Percentiles rank a stretch among this genome's conserved stretches.
These are phyloP conservation scores for Dictyostelium discoideum DNA, from an alignment of 78 protist genomes.

Conservation along the genomic window dicty_2.7 NC_007088.5:2092001-2092500, in stretches of 20 bases:
- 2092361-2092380: not conserved
- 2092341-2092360: slow-evolving; percentile 4
- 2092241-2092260: not conserved
- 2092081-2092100: not conserved
- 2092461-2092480: not conserved
- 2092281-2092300: not conserved
- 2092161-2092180: not conserved
- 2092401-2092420: not conserved
- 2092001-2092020: too few relatives aligned
- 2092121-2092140: not conserved
- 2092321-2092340: slow-evolving; percentile 55
- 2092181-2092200: not conserved
- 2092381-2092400: not conserved
- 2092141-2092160: not conserved
- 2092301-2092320: slow-evolving; percentile 50
- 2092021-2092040: too few relatives aligned
- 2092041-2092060: not conserved
- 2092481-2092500: not conserved
- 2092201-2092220: slow-evolving; percentile 19
- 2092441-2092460: not conserved
- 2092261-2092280: not conserved
- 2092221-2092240: not conserved
- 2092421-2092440: not conserved
- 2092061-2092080: not conserved
- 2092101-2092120: not conserved